Conservation (phyloP, 1,139 yeast genomes). For the Meyerozyma smithsonii region DNA sequence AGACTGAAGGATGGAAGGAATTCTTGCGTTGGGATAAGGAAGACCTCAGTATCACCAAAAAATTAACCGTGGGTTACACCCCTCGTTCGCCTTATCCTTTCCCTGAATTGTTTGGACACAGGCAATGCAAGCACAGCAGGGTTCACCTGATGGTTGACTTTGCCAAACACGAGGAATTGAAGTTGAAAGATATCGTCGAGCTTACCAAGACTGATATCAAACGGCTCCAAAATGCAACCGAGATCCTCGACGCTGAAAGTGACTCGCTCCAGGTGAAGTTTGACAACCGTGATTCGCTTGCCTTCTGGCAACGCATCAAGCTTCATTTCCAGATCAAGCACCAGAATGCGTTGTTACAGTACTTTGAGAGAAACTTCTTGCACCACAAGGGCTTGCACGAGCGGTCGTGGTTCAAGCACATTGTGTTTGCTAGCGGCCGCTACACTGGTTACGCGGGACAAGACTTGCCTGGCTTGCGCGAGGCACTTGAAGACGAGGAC, state of each 20-base stretch:
- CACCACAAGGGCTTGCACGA: conserved; percentile 56
- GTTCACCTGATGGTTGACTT: conserved; percentile 9
- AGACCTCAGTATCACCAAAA: conserved; percentile 14
- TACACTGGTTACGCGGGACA: conserved; percentile 86
- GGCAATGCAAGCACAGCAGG: conserved; percentile 16
- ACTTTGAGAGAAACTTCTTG: conserved; percentile 65
- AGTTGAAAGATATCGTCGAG: conserved; percentile 26
- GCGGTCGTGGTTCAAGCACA: conserved; percentile 84
- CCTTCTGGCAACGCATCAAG: conserved; percentile 38
- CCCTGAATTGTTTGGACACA: conserved; percentile 18
- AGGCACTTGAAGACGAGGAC: conserved; percentile 71
- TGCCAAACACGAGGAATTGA: conserved; percentile 16
- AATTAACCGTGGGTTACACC: conserved; percentile 17
- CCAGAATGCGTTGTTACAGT: conserved; percentile 43
- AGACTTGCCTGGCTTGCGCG: conserved; percentile 72
- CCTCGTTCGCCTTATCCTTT: conserved; percentile 16
- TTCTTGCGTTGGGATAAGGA: conserved; percentile 15
- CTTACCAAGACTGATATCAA: conserved; percentile 23
- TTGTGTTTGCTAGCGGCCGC: conserved; percentile 79
- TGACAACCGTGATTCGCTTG: conserved; percentile 29
- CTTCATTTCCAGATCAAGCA: conserved; percentile 28
- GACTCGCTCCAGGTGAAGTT: conserved; percentile 29
- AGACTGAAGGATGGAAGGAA: conserved; percentile 16
- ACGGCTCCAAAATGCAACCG: conserved; percentile 23
- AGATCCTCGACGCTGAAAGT: conserved; percentile 33